Base-by-base conservation (phyloP, 2,329 filamentous ascomycete genomes). In the Sclerotinia spermophila region DNA sequence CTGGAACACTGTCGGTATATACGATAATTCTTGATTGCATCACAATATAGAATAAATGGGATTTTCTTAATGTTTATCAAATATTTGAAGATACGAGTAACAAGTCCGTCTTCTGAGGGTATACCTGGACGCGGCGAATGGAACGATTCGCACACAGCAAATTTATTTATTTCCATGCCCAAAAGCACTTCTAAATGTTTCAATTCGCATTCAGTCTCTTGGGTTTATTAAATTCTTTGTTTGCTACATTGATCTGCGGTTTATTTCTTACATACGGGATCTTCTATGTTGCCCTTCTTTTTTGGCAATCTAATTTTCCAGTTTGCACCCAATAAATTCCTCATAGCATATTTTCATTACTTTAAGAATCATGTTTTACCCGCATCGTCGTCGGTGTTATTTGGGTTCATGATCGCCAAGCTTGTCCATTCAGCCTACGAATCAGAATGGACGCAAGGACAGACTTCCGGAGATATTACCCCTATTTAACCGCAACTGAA, bases 401-500 rank as follows among this genome's bases (percentile, higher is more conserved):
- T 48, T 65, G 10, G 24, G 11, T 51, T 53, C 27, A 33, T 51
- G 61, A 10, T n/a, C 24, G 44, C 33, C 30, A 65, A 53, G 48
- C 35, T 53, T 53, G 27, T 21, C 6, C 19, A 53, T 66, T 66
- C 17, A 65, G 33, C 45, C 45, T 53, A 40, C 62, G 33, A 27
- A 64, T 53, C 13, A 64, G 24, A 42, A n/a, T 45, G 38, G 59
- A 65, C 59, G 56, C 53, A 69, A 65, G 67, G 59, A 56, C 42
- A 35, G 17, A 24, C 55, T 51, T 51, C 35, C 6, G 42, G 27
- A n/a, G 15, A 40, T 55, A 53, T 44, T 44, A 65, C 60, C 67
- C 67, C 44, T 69, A 53, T 69, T 69, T 65, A 69, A 44, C 67
- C 67, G 67, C 45, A 33, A 35, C 4, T 19, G 8, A 30, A 48